Conservation (phyloP, 2,329 filamentous ascomycete genomes). For the Colletotrichum australisinense region DNA sequence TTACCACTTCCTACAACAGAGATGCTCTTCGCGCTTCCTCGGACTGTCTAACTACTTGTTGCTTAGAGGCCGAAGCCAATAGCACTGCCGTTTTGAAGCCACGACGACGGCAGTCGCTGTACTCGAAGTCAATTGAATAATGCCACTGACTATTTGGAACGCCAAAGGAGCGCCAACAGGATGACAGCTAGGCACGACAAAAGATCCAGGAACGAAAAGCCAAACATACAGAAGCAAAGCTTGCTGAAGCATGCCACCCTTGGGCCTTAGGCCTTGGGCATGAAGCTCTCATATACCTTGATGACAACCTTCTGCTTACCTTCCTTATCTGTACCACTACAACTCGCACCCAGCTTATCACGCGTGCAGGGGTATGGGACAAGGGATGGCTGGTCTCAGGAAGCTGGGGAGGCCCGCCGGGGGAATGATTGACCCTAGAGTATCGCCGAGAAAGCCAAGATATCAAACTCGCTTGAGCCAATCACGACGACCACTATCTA, state of each 20-base stretch:
- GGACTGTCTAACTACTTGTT: constrained; percentile 16
- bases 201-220: not conserved
- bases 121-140: not conserved
- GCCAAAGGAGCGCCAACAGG: not conserved
- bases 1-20: not conserved
- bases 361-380: constrained; percentile 4
- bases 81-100: not conserved
- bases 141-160: not conserved
- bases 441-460: constrained; percentile 30
- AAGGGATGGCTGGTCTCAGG: constrained; percentile 9
- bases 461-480: constrained; percentile 16
- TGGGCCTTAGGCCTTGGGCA: not conserved
- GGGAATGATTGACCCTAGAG: not conserved
- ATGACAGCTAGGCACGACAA: not conserved
- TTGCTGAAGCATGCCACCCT: not conserved
- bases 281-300: not conserved
- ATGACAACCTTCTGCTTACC: not conserved
- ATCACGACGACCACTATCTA: not conserved
- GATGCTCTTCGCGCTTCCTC: not conserved
- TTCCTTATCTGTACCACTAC: constrained; percentile 6
- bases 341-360: constrained; percentile 1
- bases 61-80: not conserved
- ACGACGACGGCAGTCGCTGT: not conserved
- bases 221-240: not conserved
- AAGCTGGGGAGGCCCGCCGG: constrained; percentile 3